A percentile compares a stretch with the other conserved stretches of the same genome.
Conservation (phyloP, 2,329 filamentous ascomycete species). For the Amauroascus niger region DNA sequence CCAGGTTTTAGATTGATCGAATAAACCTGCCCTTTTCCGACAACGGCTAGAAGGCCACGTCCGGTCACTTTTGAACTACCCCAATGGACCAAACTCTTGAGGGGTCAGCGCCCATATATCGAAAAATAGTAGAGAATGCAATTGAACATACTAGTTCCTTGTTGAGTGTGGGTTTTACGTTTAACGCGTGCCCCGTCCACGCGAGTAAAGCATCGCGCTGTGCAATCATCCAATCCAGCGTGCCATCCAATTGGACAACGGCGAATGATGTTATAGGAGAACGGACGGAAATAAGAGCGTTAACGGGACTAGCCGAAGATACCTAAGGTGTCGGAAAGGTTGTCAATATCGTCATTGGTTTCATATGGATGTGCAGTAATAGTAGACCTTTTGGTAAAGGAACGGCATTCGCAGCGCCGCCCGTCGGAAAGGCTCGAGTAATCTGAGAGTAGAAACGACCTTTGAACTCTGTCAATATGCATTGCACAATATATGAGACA, state of each 20-base stretch:
- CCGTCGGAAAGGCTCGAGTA: conserved; percentile 74
- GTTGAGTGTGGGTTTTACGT: conserved; percentile 65
- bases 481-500: neutral
- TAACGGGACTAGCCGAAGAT: conserved; percentile 77
- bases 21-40: conserved; percentile 82
- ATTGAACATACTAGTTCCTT: conserved; percentile 49
- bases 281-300: conserved; percentile 78
- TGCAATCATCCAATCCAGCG: conserved; percentile 87
- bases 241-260: conserved; percentile 81
- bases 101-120: conserved; percentile 29
- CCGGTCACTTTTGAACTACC: conserved; percentile 83
- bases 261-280: conserved; percentile 78
- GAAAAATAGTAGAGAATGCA: neutral
- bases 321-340: conserved; percentile 44
- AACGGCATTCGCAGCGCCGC: conserved; percentile 80
- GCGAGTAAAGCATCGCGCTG: conserved; percentile 84
- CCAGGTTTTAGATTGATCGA: conserved; percentile 69
- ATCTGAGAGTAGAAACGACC: conserved; percentile 79
- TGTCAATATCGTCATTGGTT: neutral
- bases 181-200: conserved; percentile 86
- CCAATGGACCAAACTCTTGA: conserved; percentile 69
- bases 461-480: conserved; percentile 30
- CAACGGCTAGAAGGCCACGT: conserved; percentile 72
- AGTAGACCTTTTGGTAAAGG: conserved; percentile 64
- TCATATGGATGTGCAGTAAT: conserved; percentile 2